These are phyloP conservation scores for Ceriops zippeliana DNA, from an alignment of 345 rosid species.

Conservation along the genomic window DNA sequence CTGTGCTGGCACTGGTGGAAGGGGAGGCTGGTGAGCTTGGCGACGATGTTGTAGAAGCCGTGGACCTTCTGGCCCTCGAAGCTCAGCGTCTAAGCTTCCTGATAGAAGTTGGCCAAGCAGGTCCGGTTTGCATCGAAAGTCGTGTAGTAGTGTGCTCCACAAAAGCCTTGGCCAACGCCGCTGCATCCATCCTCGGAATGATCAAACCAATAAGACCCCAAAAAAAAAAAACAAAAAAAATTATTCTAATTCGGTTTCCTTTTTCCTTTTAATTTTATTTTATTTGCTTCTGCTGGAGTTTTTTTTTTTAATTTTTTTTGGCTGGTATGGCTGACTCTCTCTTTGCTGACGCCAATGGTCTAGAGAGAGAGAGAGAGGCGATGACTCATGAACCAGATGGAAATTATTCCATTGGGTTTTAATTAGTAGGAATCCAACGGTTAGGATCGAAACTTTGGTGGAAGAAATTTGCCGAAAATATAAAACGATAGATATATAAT, in stretches of 20 bases:
- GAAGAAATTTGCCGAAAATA: too few relatives aligned
- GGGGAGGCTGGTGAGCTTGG: conserved; percentile 78
- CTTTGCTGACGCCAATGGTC: too few relatives aligned
- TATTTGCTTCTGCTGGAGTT: background rate
- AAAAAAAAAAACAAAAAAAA: too few relatives aligned
- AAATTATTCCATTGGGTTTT: too few relatives aligned
- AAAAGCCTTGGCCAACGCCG: conserved; percentile 73
- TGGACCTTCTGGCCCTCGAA: conserved; percentile 95
- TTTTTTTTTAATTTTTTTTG: too few relatives aligned
- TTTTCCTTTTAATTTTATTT: background rate
- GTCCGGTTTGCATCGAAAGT: conserved; percentile 75
- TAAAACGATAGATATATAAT: too few relatives aligned
- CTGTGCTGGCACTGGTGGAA: conserved; percentile 90
- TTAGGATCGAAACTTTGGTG: too few relatives aligned
- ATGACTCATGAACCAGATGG: background rate
- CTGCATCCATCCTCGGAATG: conserved; percentile 62
- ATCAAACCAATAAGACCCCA: background rate
- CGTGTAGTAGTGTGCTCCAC: conserved; percentile 85
- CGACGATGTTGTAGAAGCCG: conserved; percentile 69
- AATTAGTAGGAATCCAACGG: too few relatives aligned
- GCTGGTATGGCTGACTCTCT: too few relatives aligned
- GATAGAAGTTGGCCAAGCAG: conserved; percentile 63
- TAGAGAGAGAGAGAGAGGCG: too few relatives aligned
- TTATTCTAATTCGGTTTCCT: background rate
- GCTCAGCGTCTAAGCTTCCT: conserved; percentile 83